Conservation (phyloP, 2,329 filamentous ascomycete species). For the Teratosphaeria viscida region DNA sequence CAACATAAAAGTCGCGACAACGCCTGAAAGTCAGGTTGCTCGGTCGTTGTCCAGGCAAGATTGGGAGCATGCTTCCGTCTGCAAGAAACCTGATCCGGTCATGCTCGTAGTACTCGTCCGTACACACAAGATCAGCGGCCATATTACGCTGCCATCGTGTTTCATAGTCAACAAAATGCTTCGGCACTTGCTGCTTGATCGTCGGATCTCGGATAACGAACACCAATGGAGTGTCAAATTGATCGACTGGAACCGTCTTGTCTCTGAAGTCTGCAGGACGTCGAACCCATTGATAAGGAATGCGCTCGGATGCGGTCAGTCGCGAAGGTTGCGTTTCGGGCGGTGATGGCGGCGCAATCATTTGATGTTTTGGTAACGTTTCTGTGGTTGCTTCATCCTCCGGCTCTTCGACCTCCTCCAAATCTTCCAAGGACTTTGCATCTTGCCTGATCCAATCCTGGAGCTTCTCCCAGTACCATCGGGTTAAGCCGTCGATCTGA, state of each 20-base stretch:
- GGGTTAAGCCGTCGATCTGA: background rate
- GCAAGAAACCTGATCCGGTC: background rate
- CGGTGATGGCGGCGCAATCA: background rate
- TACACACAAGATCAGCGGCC: background rate
- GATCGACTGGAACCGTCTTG: background rate
- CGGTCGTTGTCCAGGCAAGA: background rate
- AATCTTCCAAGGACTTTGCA: background rate
- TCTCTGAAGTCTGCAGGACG: background rate
- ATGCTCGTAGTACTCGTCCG: background rate
- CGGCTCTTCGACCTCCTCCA: background rate
- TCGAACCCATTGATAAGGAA: background rate
- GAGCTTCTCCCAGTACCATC: background rate
- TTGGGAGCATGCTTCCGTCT: background rate
- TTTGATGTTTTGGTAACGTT: background rate
- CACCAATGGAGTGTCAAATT: background rate
- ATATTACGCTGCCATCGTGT: background rate
- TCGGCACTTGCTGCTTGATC: background rate
- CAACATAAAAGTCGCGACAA: background rate
- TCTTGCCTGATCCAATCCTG: background rate
- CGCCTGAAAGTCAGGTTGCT: background rate
- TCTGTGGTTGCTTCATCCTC: background rate
- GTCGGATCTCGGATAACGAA: background rate
- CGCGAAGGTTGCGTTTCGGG: background rate
- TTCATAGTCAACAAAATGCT: background rate
- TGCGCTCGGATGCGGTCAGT: background rate